These are phyloP conservation scores for Kluyveromyces dobzhanskii DNA, from an alignment of 805 yeast species.

Conservation along the genomic window DNA sequence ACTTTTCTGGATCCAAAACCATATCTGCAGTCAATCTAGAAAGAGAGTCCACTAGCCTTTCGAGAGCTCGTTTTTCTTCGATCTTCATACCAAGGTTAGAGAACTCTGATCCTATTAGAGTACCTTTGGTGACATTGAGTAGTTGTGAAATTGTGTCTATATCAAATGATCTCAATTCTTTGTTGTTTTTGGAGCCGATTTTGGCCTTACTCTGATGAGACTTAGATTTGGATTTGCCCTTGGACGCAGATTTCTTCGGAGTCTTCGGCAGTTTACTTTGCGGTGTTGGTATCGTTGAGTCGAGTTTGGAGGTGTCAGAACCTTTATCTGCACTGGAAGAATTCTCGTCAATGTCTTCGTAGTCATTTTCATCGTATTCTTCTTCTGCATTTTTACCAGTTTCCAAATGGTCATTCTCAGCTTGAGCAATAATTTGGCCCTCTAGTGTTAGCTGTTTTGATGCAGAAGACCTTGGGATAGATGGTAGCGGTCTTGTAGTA, in stretches of 20 bases:
- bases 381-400: background rate
- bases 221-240: conserved; percentile 1
- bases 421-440: background rate
- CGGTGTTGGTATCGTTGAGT: background rate
- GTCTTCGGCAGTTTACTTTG: conserved; percentile 10
- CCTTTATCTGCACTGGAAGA: background rate
- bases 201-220: too few species aligned
- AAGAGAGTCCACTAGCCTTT: conserved; percentile 77
- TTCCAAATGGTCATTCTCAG: too few species aligned
- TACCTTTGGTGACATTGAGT: conserved; percentile 34
- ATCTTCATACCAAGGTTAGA: conserved; percentile 62
- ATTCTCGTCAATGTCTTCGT: conserved; percentile 16
- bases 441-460: background rate
- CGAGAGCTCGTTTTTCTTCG: conserved; percentile 71
- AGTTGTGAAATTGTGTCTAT: conserved; percentile 30
- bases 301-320: background rate
- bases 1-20: conserved; percentile 75
- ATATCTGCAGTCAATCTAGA: conserved; percentile 84
- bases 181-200: conserved; percentile 3
- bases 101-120: conserved; percentile 50
- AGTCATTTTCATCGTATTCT: conserved; percentile 11
- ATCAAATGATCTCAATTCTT: conserved; percentile 19
- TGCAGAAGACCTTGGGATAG: conserved; percentile 9
- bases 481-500: conserved; percentile 19
- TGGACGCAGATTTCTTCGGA: conserved; percentile 9